Evolutionary conservation across 78 protist species (phyloP).

Genomic region (Acrasis kona): DNA sequence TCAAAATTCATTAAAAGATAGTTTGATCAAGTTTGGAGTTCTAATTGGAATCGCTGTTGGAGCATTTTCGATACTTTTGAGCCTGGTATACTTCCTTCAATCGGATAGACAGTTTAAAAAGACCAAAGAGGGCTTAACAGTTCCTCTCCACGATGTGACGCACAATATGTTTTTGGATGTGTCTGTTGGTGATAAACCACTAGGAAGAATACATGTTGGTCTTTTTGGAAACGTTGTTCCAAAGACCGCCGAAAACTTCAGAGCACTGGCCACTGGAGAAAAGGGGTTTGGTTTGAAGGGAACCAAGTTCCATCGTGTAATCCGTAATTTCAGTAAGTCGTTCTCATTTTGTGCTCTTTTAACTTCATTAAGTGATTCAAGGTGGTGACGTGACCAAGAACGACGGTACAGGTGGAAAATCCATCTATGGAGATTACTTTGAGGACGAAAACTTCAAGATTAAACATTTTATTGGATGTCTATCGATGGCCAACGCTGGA

Average conservation of each 20-base stretch:
- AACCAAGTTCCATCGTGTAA: conserved; percentile 47
- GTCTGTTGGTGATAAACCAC: conserved; percentile 19
- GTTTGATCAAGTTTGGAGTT: no score
- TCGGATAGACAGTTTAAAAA: no score
- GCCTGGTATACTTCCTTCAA: no score
- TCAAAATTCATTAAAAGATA: no score
- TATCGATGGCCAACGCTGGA: conserved; percentile 82
- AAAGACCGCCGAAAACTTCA: conserved; percentile 83
- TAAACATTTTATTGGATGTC: conserved; percentile 34
- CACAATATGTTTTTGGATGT: conserved; percentile 64
- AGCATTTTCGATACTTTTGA: no score
- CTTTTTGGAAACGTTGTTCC: conserved; percentile 67
- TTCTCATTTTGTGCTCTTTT: no score
- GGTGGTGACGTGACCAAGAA: conserved; percentile 89
- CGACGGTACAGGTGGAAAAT: conserved; percentile 96
- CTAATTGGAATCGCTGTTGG: no score
- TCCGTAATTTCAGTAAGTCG: conserved; percentile 38
- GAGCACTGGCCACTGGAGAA: conserved; percentile 77
- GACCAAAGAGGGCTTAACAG: no score
- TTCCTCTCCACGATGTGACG: no score
- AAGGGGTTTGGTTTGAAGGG: conserved; percentile 41
- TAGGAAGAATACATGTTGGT: conserved; percentile 36
- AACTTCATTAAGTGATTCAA: no score
- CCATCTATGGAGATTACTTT: conserved; percentile 81
- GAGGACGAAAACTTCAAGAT: conserved; percentile 56